Evolutionary conservation across 1,284 basidiomycete species (phyloP).

Genomic region (Cystobasidium slooffiae): DNA sequence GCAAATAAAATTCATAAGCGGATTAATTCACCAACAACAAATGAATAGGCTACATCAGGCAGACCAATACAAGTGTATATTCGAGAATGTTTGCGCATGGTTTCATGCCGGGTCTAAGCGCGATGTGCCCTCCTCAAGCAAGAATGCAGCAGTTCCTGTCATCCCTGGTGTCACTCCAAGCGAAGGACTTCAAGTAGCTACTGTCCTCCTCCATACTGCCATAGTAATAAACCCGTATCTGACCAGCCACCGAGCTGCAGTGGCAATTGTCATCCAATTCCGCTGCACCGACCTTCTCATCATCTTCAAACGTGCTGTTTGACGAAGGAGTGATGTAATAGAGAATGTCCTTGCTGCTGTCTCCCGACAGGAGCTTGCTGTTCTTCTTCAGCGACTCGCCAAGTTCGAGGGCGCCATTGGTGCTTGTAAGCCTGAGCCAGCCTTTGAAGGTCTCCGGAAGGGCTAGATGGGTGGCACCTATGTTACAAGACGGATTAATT

Average conservation of each 20-base stretch:
- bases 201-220: not conserved
- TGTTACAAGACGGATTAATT: not conserved
- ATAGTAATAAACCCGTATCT: conserved; percentile 6
- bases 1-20: no score
- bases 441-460: conserved; percentile 29
- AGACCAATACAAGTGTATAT: no score
- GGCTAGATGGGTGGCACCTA: conserved; percentile 6
- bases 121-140: not conserved
- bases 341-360: not conserved
- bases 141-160: conserved; percentile 2
- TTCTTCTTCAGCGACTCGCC: conserved; percentile 6
- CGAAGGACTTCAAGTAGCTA: not conserved
- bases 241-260: conserved; percentile 7
- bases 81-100: no score
- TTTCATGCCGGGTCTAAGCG: no score
- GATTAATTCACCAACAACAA: no score
- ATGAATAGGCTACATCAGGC: no score
- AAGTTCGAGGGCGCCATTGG: conserved; percentile 14
- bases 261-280: conserved; percentile 13
- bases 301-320: not conserved
- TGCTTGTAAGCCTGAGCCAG: conserved; percentile 8
- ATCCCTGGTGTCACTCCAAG: not conserved
- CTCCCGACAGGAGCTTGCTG: conserved; percentile 18
- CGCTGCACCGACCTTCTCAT: not conserved
- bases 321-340: conserved; percentile 5